Evolutionary conservation across 176 grass and related monocot genomes (phyloP), one percentile per base, ranked within the genome.

Genomic region (Bromus sterilis): DNA sequence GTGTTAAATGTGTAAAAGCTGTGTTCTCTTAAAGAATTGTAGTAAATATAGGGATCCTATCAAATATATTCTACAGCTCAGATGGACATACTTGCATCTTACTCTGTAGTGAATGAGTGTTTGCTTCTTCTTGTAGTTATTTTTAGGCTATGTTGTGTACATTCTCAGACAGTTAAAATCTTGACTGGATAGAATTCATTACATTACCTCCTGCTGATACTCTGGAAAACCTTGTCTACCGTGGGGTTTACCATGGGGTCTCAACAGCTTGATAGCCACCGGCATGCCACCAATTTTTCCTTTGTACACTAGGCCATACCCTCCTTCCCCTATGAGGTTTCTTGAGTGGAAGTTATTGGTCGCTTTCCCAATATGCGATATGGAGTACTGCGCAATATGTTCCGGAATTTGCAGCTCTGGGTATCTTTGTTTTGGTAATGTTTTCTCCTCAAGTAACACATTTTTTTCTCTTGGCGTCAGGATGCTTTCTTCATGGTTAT

Each of bases 221-320:
- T 89, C 79, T 10, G 49, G 55, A 6, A 72, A 82, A 15, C 86
- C 86, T 82, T 92, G 90, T 35, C 14, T 59, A 14, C 56, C 56
- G 12, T 58, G n/a, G 56, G 18, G 56, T 58, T 58, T 88, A 7
- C 74, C 79, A 28, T 80, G 71, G 11, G 80, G 75, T n/a, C 48
- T 92, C 51, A 92, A 16, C 83, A 86, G 11, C 80, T 92, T 92
- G 71, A 92, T 89, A 20, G 90, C 90, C 39, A 89, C 87, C 2
- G 66, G 4, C 13, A 20, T 26, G 48, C 80, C 80, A 23, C 40
- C 78, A 3, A 92, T 0, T 36, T 48, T 80, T 6, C 82, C 87
- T 80, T 51, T 89, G 37, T 89, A 92, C 46, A 92, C 90, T 31
- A 49, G 79, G 0, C 82, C 87, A 67, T 79, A 92, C 4, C 87